Evolutionary conservation across 208 protist species (phyloP).

Genomic region (Acanthamoeba triangularis): DNA sequence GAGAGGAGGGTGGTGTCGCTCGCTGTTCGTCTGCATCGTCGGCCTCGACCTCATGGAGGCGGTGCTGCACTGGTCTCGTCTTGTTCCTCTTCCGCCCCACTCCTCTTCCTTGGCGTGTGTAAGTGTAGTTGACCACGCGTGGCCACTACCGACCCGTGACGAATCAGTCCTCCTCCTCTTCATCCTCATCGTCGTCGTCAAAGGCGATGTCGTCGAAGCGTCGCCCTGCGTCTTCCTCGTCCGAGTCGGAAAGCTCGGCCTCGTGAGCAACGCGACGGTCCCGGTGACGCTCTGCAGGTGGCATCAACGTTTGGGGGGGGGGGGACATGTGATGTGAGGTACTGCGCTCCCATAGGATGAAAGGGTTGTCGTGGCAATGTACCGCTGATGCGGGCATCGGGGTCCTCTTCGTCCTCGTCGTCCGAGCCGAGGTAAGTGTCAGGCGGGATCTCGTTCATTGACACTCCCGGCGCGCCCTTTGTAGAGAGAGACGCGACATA

Average conservation of each 20-base stretch:
- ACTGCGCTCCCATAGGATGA: too few relatives aligned
- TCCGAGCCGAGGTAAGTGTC: slow-evolving; percentile 83
- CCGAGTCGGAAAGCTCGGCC: slow-evolving; percentile 83
- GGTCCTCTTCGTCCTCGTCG: slow-evolving; percentile 86
- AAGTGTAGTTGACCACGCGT: too few relatives aligned
- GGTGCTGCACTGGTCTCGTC: too few relatives aligned
- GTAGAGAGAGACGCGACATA: neutral
- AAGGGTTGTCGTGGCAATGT: neutral
- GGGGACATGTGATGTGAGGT: neutral
- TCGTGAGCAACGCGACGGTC: slow-evolving; percentile 73
- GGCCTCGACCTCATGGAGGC: too few relatives aligned
- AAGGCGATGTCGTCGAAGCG: neutral
- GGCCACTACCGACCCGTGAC: neutral
- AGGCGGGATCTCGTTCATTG: slow-evolving; percentile 84
- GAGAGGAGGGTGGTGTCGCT: too few relatives aligned
- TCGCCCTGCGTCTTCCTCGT: slow-evolving; percentile 83
- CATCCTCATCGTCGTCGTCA: slow-evolving; percentile 22
- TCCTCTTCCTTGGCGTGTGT: too few relatives aligned
- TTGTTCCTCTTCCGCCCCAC: too few relatives aligned
- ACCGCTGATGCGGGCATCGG: slow-evolving; percentile 79
- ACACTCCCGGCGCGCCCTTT: slow-evolving; percentile 82
- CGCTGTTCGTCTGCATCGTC: too few relatives aligned
- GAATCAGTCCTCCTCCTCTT: neutral
- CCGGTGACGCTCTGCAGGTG: slow-evolving; percentile 22
- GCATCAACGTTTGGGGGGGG: too few relatives aligned